A percentile compares a stretch with the other conserved stretches of the same genome.
phyloP scores from a whole-genome alignment of 805 yeast species.

The Metschnikowia shivogae region DNA sequence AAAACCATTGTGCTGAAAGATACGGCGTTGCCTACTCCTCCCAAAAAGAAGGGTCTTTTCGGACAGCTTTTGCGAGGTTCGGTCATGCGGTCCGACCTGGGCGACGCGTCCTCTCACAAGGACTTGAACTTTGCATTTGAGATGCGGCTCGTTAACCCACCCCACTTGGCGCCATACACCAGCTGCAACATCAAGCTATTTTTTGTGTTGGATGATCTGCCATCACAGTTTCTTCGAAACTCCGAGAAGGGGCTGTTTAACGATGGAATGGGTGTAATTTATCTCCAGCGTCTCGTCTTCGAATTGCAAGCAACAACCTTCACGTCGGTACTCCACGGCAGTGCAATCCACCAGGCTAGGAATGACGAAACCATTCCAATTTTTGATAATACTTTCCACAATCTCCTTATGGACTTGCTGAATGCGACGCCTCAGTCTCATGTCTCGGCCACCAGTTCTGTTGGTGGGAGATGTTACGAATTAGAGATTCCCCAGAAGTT shows the following conservation, averaged over 20 bases:
- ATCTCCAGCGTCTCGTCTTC: slow-evolving; percentile 38
- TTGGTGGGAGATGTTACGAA: slow-evolving; percentile 27
- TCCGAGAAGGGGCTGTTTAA: slow-evolving; percentile 36
- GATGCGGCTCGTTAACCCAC: slow-evolving; percentile 45
- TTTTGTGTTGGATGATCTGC: slow-evolving; percentile 27
- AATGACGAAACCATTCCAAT: slow-evolving; percentile 24
- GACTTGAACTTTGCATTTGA: slow-evolving; percentile 45
- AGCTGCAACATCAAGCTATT: slow-evolving; percentile 33
- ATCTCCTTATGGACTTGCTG: slow-evolving; percentile 38
- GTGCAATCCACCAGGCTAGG: slow-evolving; percentile 27
- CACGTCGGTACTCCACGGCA: slow-evolving; percentile 20
- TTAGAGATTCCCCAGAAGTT: slow-evolving; percentile 41
- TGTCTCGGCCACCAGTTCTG: slow-evolving; percentile 20
- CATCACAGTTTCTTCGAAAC: slow-evolving; percentile 27
- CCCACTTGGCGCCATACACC: slow-evolving; percentile 43
- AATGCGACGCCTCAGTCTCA: slow-evolving; percentile 26
- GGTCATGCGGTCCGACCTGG: slow-evolving; percentile 3
- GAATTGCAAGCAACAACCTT: slow-evolving; percentile 27
- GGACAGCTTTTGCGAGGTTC: slow-evolving; percentile 9
- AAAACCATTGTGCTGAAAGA: slow-evolving; percentile 31
- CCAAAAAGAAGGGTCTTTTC: slow-evolving; percentile 10
- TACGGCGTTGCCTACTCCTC: slow-evolving; percentile 9
- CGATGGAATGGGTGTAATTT: slow-evolving; percentile 46
- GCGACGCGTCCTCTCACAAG: slow-evolving; percentile 3
- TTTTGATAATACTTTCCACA: slow-evolving; percentile 32